Percentiles rank a stretch among this genome's conserved stretches.
These are phyloP conservation scores for Herpotrichia juniperi DNA, from an alignment of 2,329 filamentous ascomycete species.

Conservation along the genomic window DNA sequence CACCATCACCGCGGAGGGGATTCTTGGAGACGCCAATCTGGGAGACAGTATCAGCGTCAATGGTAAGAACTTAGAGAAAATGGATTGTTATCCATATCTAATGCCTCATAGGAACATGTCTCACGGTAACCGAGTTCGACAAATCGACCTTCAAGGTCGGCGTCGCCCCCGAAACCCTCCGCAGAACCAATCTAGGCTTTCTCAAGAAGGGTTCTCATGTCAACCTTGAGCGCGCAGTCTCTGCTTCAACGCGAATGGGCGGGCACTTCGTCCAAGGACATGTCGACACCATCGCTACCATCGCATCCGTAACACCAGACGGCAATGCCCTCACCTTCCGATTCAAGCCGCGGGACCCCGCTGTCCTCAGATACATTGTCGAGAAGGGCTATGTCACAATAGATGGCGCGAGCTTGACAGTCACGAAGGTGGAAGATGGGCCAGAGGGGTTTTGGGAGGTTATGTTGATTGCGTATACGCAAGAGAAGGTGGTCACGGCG, in stretches of 20 bases:
- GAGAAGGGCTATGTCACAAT: constrained; percentile 96
- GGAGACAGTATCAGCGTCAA: constrained; percentile 97
- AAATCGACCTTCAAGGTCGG: constrained; percentile 80
- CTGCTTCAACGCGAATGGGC: constrained; percentile 91
- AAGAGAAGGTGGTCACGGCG: constrained; percentile 86
- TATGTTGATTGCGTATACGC: constrained; percentile 97
- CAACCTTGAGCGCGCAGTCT: constrained; percentile 93
- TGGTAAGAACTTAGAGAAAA: too few species aligned
- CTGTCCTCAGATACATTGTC: constrained; percentile 83
- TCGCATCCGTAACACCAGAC: constrained; percentile 75
- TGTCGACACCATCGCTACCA: constrained; percentile 85
- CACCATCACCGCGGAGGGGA: constrained; percentile 77
- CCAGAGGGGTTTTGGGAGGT: constrained; percentile 88
- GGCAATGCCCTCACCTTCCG: constrained; percentile 90
- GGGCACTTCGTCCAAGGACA: constrained; percentile 98
- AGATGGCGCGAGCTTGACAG: constrained; percentile 91
- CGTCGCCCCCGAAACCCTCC: constrained; percentile 92
- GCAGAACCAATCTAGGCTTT: constrained; percentile 89
- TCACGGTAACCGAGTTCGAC: constrained; percentile 83
- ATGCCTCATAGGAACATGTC: constrained; percentile 69
- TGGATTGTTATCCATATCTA: too few species aligned
- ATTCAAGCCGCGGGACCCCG: constrained; percentile 72
- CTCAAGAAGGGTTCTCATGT: constrained; percentile 71
- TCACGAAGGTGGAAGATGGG: constrained; percentile 82
- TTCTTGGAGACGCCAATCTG: constrained; percentile 81